These are phyloP conservation scores for Plasmodium yoelii DNA, from an alignment of 169 alveolate species.

Conservation along the genomic window DNA sequence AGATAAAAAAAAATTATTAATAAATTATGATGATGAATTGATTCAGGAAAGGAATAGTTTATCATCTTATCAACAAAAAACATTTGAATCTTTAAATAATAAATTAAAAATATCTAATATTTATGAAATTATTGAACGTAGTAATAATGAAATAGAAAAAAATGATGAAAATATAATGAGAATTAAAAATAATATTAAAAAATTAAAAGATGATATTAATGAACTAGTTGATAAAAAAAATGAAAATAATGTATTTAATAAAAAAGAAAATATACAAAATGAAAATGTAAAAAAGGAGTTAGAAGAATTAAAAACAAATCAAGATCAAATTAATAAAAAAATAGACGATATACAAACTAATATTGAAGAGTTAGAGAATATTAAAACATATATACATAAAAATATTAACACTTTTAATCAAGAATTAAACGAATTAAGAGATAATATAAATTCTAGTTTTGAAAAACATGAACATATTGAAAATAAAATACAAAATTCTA, in stretches of 20 bases:
- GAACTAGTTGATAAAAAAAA: constrained; percentile 48
- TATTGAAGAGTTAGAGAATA: constrained; percentile 10
- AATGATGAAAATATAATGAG: constrained; percentile 31
- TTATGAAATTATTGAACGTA: constrained; percentile 30
- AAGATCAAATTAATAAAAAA: not conserved
- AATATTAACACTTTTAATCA: constrained; percentile 23
- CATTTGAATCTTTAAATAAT: constrained; percentile 21
- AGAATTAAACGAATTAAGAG: constrained; percentile 41
- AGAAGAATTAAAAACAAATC: constrained; percentile 1
- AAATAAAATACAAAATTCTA: constrained; percentile 20
- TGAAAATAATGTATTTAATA: constrained; percentile 8
- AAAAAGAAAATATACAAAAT: constrained; percentile 3
- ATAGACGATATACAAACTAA: constrained; percentile 3
- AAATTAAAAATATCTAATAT: constrained; percentile 33
- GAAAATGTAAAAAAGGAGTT: constrained; percentile 5
- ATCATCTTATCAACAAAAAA: constrained; percentile 23
- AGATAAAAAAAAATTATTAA: constrained; percentile 21
- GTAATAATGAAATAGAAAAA: constrained; percentile 28
- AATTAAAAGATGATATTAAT: constrained; percentile 55
- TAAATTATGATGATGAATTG: constrained; percentile 18
- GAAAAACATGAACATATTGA: constrained; percentile 52
- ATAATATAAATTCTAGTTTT: constrained; percentile 15
- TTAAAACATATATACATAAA: constrained; percentile 5
- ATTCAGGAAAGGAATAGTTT: constrained; percentile 48
- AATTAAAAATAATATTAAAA: constrained; percentile 59